Evolutionary conservation across 768 basidiomycete species (phyloP), one percentile per base, ranked within the genome.

Genomic region (Rhodotorula diobovata): DNA sequence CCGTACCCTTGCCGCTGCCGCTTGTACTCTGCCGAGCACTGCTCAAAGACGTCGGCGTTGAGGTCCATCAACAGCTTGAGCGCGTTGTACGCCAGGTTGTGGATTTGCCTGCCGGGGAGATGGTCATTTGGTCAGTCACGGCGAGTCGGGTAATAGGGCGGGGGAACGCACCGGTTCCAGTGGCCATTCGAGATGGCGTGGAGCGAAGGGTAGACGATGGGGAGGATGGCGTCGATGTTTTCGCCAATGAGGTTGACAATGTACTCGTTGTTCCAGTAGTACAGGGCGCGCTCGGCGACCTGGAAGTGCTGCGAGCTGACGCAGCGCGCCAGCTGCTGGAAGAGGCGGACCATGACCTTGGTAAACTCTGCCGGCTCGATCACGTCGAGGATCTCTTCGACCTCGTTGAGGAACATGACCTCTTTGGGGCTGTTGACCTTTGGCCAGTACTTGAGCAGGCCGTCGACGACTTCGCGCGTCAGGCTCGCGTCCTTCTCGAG

Each of bases 251-350:
- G 86, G 81, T 96, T 99, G 77, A 99, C 91, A 75, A 98, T 94
- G 82, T 98, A 99, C 82, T 98, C 96, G 82, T 98, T 98, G 83
- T 98, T 97, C 96, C 96, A 99, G 81, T 96, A 98, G 76, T 96
- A 85, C 70, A 99, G 81, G 7, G 95, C 95, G 54, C 96, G 87
- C 81, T 99, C 96, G 12, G 96, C 95, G 41, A 99, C 95, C 81
- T 99, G 96, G 86, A 99, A 99, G 82, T 99, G 96, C 80, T 98
- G 96, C 78, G 91, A 93, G 80, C 95, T 96, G 86, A 99, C 93
- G 82, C 96, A 99, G 71, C 92, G 86, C 45, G 94, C 89, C 39
- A 99, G 85, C 80, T 98, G 96, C 65, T 88, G 88, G 85, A 99
- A 99, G 54, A 98, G 83, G 18, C 90, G 87, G 30, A 90, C 83